phyloP scores from a whole-genome alignment of 176 grass and related monocot genomes.

The Thalia dealbata region DNA sequence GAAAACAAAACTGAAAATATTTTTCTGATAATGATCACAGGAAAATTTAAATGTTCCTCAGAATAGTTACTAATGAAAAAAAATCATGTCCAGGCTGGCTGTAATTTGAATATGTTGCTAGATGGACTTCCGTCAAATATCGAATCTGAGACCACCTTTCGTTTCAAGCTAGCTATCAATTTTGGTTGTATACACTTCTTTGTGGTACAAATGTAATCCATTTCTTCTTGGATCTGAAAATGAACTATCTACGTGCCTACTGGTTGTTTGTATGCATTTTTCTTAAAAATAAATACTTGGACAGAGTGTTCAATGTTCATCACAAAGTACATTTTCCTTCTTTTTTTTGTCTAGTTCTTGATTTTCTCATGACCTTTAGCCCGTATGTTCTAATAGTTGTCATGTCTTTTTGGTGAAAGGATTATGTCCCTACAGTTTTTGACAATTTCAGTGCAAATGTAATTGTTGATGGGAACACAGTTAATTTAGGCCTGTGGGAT shows the following conservation, averaged over 20 bases:
- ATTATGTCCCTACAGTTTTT: slow-evolving; percentile 69
- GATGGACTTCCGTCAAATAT: not conserved
- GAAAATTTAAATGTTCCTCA: no score
- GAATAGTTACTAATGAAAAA: no score
- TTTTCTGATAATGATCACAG: no score
- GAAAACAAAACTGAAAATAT: no score
- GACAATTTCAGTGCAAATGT: slow-evolving; percentile 77
- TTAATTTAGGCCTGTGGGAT: slow-evolving; percentile 66
- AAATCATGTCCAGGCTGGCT: not conserved
- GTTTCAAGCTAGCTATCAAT: not conserved
- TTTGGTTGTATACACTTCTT: not conserved
- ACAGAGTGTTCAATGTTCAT: not conserved
- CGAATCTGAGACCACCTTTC: not conserved
- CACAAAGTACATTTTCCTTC: not conserved
- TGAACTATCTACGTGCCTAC: not conserved
- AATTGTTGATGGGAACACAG: slow-evolving; percentile 65
- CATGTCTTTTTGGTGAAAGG: slow-evolving; percentile 26
- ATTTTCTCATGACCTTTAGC: not conserved
- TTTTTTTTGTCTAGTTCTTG: not conserved
- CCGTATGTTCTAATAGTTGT: not conserved
- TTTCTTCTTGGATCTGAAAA: not conserved
- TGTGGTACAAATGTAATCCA: no score
- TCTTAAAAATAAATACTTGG: no score
- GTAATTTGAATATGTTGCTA: not conserved
- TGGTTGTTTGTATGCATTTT: no score